Conservation (phyloP, 768 basidiomycete genomes). For the Pleurotus platypus region DNA sequence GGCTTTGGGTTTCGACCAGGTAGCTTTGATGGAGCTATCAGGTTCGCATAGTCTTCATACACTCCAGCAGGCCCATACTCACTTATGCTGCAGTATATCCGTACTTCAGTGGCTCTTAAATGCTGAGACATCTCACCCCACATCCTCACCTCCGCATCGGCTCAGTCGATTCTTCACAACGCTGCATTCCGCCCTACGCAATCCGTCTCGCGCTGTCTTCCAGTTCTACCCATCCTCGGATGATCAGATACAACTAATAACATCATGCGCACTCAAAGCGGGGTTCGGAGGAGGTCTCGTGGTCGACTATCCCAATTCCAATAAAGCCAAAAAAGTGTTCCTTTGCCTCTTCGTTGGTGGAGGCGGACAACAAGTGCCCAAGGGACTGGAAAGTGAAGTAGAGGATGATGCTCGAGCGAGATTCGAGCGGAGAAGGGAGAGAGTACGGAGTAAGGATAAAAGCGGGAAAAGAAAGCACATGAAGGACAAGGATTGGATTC, state of each 20-base stretch:
- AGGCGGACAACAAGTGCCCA: slow-evolving; percentile 64
- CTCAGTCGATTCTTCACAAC: slow-evolving; percentile 90
- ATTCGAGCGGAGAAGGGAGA: slow-evolving; percentile 79
- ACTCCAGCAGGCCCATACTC: background rate
- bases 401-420: slow-evolving; percentile 53
- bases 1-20: slow-evolving; percentile 97
- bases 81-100: slow-evolving; percentile 65
- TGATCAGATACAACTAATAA: slow-evolving; percentile 95
- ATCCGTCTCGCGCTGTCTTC: slow-evolving; percentile 81
- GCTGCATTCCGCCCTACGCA: slow-evolving; percentile 79
- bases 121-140: slow-evolving; percentile 88
- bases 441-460: slow-evolving; percentile 52
- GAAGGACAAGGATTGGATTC: slow-evolving; percentile 88
- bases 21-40: slow-evolving; percentile 96
- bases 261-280: slow-evolving; percentile 86
- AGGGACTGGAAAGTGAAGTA: slow-evolving; percentile 70
- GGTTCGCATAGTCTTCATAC: slow-evolving; percentile 37
- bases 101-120: slow-evolving; percentile 99
- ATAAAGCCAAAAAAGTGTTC: slow-evolving; percentile 94
- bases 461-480: slow-evolving; percentile 66
- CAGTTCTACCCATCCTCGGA: slow-evolving; percentile 98
- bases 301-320: slow-evolving; percentile 96
- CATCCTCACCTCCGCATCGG: slow-evolving; percentile 85
- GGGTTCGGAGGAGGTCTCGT: slow-evolving; percentile 97
- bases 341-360: slow-evolving; percentile 89